Percentiles rank a stretch among this genome's conserved stretches.
phyloP scores from a whole-genome alignment of 352 stramenopile species.

The Globisporangium yorkense region DNA sequence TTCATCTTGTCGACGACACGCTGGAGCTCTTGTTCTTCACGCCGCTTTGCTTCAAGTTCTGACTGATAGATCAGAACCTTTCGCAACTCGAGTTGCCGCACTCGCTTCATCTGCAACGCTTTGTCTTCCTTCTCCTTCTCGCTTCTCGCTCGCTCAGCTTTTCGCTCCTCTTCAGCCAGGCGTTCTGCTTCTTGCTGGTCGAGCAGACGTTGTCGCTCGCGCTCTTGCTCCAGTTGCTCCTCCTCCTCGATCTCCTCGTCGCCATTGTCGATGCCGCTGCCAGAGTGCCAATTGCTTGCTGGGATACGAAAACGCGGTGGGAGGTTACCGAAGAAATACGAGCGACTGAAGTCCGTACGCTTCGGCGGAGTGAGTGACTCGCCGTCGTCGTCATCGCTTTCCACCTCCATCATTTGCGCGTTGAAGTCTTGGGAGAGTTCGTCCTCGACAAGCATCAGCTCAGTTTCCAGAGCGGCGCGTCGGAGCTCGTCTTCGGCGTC shows the following conservation, averaged over 20 bases:
- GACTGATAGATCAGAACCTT: slow-evolving; percentile 51
- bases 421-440: slow-evolving; percentile 25
- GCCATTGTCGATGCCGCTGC: slow-evolving; percentile 62
- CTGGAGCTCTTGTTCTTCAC: slow-evolving; percentile 23
- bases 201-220: slow-evolving; percentile 45
- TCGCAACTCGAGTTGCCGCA: slow-evolving; percentile 48
- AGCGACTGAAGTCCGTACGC: slow-evolving; percentile 58
- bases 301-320: slow-evolving; percentile 35
- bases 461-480: slow-evolving; percentile 17
- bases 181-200: slow-evolving; percentile 58
- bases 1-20: slow-evolving; percentile 12
- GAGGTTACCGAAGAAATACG: slow-evolving; percentile 70
- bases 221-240: slow-evolving; percentile 51
- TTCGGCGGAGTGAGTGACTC: slow-evolving; percentile 36
- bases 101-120: slow-evolving; percentile 35
- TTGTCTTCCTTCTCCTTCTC: slow-evolving; percentile 68
- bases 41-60: slow-evolving; percentile 40
- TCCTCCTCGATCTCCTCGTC: slow-evolving; percentile 73
- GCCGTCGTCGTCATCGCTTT: slow-evolving; percentile 57
- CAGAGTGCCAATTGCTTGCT: slow-evolving; percentile 37
- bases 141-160: slow-evolving; percentile 37
- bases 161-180: slow-evolving; percentile 42
- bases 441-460: slow-evolving; percentile 29
- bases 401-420: slow-evolving; percentile 13
- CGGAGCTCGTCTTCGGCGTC: slow-evolving; percentile 5